phyloP scores from a whole-genome alignment of 1,284 basidiomycete species.

The Puccinia brachypodii region DNA sequence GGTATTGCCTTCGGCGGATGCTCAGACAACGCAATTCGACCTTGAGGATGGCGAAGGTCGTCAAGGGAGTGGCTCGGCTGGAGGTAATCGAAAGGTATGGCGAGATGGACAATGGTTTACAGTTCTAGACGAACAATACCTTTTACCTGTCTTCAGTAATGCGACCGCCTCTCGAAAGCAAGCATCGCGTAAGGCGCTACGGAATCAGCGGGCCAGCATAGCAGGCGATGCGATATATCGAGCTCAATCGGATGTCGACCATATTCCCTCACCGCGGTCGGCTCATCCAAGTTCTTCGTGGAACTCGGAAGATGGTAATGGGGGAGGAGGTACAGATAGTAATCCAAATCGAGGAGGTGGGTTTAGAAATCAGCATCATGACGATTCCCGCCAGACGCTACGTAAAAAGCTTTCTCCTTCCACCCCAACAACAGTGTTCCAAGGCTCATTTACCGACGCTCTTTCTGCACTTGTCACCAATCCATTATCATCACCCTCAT shows the following conservation, averaged over 20 bases:
- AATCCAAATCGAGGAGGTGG: conserved; percentile 22
- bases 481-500: conserved; percentile 17
- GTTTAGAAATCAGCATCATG: conserved; percentile 18
- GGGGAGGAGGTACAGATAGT: background rate
- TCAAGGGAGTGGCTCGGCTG: conserved; percentile 14
- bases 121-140: conserved; percentile 86
- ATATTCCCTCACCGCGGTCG: conserved; percentile 12
- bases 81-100: conserved; percentile 59
- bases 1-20: conserved; percentile 49
- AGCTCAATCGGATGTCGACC: conserved; percentile 22
- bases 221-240: conserved; percentile 27
- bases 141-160: conserved; percentile 68
- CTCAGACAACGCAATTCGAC: conserved; percentile 23
- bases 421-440: conserved; percentile 30
- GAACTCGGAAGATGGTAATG: conserved; percentile 15
- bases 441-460: conserved; percentile 48
- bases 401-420: conserved; percentile 22
- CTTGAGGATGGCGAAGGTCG: conserved; percentile 14
- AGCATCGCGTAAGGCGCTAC: conserved; percentile 55
- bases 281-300: conserved; percentile 21
- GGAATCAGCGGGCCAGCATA: conserved; percentile 36
- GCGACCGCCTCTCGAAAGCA: conserved; percentile 59
- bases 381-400: background rate
- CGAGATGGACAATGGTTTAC: conserved; percentile 87
- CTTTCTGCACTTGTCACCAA: conserved; percentile 48